phyloP scores from a whole-genome alignment of 1,284 basidiomycete genomes.

The Sanghuangporus baumii region DNA sequence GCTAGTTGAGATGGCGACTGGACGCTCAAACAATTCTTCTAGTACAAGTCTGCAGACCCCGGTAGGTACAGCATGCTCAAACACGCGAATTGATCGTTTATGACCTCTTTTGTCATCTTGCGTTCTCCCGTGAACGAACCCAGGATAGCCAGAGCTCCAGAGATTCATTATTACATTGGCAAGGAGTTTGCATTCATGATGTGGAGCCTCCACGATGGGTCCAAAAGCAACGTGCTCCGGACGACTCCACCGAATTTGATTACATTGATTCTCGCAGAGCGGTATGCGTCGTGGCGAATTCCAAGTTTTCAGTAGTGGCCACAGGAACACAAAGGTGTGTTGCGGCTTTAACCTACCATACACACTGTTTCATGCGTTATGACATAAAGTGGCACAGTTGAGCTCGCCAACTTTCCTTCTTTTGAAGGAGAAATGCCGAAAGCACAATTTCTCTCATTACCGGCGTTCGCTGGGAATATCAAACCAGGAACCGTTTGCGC shows the following conservation, averaged over 20 bases:
- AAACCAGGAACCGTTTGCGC: slow-evolving; percentile 68
- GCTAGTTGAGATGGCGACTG: slow-evolving; percentile 35
- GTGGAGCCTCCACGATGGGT: slow-evolving; percentile 70
- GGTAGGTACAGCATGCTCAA: neutral
- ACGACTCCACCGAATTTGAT: slow-evolving; percentile 32
- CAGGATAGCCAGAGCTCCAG: slow-evolving; percentile 17
- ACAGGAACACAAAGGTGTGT: slow-evolving; percentile 70
- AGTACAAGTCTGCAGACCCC: neutral
- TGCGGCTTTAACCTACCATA: neutral
- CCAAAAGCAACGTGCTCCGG: slow-evolving; percentile 55
- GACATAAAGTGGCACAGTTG: slow-evolving; percentile 48
- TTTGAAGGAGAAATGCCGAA: slow-evolving; percentile 47
- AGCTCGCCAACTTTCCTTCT: slow-evolving; percentile 60
- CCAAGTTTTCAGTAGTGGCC: slow-evolving; percentile 80
- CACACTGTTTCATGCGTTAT: slow-evolving; percentile 12
- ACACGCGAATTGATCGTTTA: neutral
- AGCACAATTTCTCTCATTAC: slow-evolving; percentile 50
- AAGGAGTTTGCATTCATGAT: slow-evolving; percentile 63
- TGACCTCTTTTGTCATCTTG: neutral
- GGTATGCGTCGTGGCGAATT: slow-evolving; percentile 67
- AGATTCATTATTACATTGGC: slow-evolving; percentile 40
- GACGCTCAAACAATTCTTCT: neutral
- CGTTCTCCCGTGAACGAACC: neutral
- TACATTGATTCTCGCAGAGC: slow-evolving; percentile 66
- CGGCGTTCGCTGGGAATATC: slow-evolving; percentile 47